Evolutionary conservation across 257 asterid genomes (phyloP), one percentile per base, ranked within the genome.

Genomic region (Avicennia marina): DNA sequence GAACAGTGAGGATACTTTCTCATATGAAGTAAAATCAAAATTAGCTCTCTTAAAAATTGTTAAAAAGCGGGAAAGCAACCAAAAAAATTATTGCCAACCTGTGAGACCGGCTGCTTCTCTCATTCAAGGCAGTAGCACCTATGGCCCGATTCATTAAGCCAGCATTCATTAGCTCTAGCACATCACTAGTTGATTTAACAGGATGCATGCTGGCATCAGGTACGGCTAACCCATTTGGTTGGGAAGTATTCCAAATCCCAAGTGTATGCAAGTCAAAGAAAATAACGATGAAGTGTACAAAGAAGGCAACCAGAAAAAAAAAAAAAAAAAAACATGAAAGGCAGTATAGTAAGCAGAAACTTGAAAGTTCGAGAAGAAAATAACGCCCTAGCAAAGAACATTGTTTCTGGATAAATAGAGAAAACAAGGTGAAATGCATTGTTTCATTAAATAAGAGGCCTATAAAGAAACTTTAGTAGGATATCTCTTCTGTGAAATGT

Each of bases 141-240:
- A 82, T 84, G 36, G 94, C 94, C 73, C 98, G 78, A 67, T 87
- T 90, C 87, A 63, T 82, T 57, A 90, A 73, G 53, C 96, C 96
- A 60, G 75, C 68, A 18, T 69, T 72, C 98, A 90, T 90, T 69
- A 90, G 73, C 54, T 87, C 94, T 40, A 90, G 57, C 64, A 90
- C 98, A 64, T 90, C 90, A 46, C 75, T 15, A 3, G 94, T 87
- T 62, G 96, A 87, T 42, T 74, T 82, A 58, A 90, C 98, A 27
- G 88, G 75, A 65, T 90, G 87, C 95, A 87, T 79, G 77, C 85
- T 90, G 63, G 98, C 98, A 77, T 87, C 95, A 38, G 98, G 98
- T 59, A 90, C 98, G 55, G 95, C 87, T 66, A 90, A 68, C 56
- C 98, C 98, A 62, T 90, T 90, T 15, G 98, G 95, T 72, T 87